phyloP scores from a whole-genome alignment of 352 stramenopile species.

The Pythium myriotylum region DNA sequence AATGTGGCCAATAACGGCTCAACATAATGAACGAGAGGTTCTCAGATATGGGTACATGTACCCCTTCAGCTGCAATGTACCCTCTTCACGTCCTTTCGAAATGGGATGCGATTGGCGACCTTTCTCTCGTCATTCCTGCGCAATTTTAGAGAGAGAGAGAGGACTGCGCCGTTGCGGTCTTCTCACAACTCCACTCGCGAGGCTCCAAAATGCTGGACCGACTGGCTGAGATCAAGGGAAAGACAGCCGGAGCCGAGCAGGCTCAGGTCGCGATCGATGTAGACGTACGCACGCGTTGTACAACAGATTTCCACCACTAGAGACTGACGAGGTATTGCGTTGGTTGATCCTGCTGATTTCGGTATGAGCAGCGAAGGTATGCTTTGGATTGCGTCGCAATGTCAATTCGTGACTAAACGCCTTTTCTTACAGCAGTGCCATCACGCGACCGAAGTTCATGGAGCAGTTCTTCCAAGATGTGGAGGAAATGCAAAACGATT shows the following conservation, averaged over 20 bases:
- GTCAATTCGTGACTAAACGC: too few species aligned
- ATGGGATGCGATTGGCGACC: background rate
- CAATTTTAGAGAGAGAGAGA: conserved; percentile 9
- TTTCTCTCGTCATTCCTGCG: conserved; percentile 16
- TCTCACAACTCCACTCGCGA: too few species aligned
- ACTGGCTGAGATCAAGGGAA: conserved; percentile 74
- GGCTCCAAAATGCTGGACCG: conserved; percentile 59
- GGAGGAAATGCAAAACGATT: conserved; percentile 93
- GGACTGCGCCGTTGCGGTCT: too few species aligned
- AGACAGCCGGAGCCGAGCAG: conserved; percentile 24
- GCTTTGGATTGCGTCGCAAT: too few species aligned
- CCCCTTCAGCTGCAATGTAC: background rate
- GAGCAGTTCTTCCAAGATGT: conserved; percentile 96
- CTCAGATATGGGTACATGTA: background rate
- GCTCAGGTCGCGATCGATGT: conserved; percentile 65
- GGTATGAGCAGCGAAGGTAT: background rate
- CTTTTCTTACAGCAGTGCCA: conserved; percentile 31
- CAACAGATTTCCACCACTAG: background rate
- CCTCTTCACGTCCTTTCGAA: conserved; percentile 3
- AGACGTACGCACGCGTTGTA: conserved; percentile 34
- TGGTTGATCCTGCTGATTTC: background rate
- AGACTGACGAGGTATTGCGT: too few species aligned
- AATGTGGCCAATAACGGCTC: too few species aligned
- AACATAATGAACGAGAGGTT: too few species aligned
- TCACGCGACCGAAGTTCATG: conserved; percentile 90